phyloP scores from a whole-genome alignment of 768 basidiomycete genomes.

The Dendrothele bispora region DNA sequence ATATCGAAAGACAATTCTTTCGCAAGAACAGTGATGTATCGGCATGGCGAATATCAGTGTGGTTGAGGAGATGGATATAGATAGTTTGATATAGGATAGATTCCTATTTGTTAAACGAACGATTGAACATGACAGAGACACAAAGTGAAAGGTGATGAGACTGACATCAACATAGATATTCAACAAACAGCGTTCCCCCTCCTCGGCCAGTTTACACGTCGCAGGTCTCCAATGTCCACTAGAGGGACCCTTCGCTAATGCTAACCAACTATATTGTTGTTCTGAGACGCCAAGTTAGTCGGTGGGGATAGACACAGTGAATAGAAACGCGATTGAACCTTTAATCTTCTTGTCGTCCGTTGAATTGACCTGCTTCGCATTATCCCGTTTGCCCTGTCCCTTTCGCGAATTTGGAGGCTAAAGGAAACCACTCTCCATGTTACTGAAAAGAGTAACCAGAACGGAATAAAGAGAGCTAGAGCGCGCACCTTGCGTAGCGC shows the following conservation, averaged over 20 bases:
- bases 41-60: conserved; percentile 78
- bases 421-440: too few species aligned
- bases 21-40: conserved; percentile 78
- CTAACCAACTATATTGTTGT: conserved; percentile 79
- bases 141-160: conserved; percentile 6
- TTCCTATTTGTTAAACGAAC: conserved; percentile 60
- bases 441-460: neutral
- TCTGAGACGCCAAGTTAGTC: conserved; percentile 7
- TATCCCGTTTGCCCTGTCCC: conserved; percentile 56
- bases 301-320: conserved; percentile 1
- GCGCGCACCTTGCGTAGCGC: conserved; percentile 56
- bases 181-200: conserved; percentile 64
- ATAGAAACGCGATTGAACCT: conserved; percentile 38
- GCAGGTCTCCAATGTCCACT: conserved; percentile 73
- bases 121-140: conserved; percentile 16
- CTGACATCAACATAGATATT: conserved; percentile 77
- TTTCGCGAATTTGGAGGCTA: conserved; percentile 50
- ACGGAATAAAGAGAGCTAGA: neutral
- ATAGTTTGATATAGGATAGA: conserved; percentile 72
- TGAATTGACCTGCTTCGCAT: conserved; percentile 34
- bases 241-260: conserved; percentile 49
- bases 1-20: conserved; percentile 74
- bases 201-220: conserved; percentile 68
- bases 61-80: conserved; percentile 68
- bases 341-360: conserved; percentile 58